These are phyloP conservation scores for Teunomyces pallodes DNA, from an alignment of 805 yeast species.

Conservation along the genomic window DNA sequence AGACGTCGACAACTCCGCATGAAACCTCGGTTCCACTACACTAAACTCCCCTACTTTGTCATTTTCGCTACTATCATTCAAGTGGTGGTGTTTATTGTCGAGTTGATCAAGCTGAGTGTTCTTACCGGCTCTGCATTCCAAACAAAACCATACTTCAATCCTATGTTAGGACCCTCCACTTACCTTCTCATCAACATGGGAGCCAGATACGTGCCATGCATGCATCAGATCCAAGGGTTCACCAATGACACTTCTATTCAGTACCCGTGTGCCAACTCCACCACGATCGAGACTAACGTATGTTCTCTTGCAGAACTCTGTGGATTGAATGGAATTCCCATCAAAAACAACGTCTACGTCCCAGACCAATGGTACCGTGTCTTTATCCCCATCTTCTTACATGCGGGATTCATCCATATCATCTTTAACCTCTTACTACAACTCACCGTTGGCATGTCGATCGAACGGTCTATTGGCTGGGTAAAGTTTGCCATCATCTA, in stretches of 20 bases:
- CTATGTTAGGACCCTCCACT: constrained; percentile 75
- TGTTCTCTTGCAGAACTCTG: constrained; percentile 60
- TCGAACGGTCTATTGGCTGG: constrained; percentile 57
- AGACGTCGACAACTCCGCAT: constrained; percentile 22
- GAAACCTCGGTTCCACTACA: constrained; percentile 34
- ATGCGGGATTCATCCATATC: constrained; percentile 72
- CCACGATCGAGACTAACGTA: constrained; percentile 50
- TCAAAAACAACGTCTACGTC: constrained; percentile 26
- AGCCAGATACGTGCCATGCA: constrained; percentile 68
- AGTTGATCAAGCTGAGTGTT: constrained; percentile 53
- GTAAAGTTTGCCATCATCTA: constrained; percentile 55
- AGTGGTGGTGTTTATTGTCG: constrained; percentile 58
- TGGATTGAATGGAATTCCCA: constrained; percentile 51
- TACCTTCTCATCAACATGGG: constrained; percentile 68
- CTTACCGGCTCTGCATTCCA: constrained; percentile 66
- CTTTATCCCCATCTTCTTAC: constrained; percentile 67
- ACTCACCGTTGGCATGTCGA: constrained; percentile 55
- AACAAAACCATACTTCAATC: constrained; percentile 70
- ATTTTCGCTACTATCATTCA: constrained; percentile 46
- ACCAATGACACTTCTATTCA: constrained; percentile 45
- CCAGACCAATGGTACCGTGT: constrained; percentile 73
- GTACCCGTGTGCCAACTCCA: constrained; percentile 72
- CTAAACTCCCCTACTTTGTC: constrained; percentile 39
- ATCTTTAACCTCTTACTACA: constrained; percentile 61
- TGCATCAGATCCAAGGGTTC: constrained; percentile 50